Base-by-base conservation (phyloP, 1,284 basidiomycete genomes). In the Ceratobasidium theobromae region DNA sequence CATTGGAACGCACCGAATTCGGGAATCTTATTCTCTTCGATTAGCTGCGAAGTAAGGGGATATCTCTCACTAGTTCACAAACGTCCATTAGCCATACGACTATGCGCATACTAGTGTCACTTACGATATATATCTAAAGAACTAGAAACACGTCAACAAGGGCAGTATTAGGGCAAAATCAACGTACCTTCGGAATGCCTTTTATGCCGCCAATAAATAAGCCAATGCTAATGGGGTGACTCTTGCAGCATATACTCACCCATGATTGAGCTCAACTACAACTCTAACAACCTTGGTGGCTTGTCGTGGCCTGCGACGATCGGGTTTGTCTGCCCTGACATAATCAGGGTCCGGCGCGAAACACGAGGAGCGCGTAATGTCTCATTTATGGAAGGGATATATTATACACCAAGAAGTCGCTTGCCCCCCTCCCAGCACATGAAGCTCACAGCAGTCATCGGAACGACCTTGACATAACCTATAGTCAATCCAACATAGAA, bases 11-110 rank as follows among this genome's bases (percentile, higher is more conserved):
- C 69, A 89, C 89, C 89, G 72, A 93, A 92, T 77, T 98, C 96
- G 43, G 95, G 95, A 69, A 98, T 98, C 79, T 93, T 92, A 79
- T 96, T 95, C 82, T 95, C 93, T 77, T 95, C 86, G 72, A 99
- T 97, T 71, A 99, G 82, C 77, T 99, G 96, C 45, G 95, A 98
- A 53, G 96, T 99, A 72, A 99, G 85, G 68, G 97, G 96, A 76
- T 99, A 99, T 71, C 97, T 88, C 82, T 99, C 97, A 72, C 91
- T 93, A 73, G 4, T 9, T 1, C 27, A 41, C 21, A n/a, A 14
- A 41, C 21, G 40, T 21, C n/a, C n/a, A 18, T 53, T 33, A 35
- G 60, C 48, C 32, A 53, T 16, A 23, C 4, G 11, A 38, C 9
- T 35, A 3, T 9, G 32, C 30, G 65, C 27, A 57, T 8, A 45